Conservation (phyloP, 2,329 filamentous ascomycete genomes). For the Trichoderma arundinaceum region DNA sequence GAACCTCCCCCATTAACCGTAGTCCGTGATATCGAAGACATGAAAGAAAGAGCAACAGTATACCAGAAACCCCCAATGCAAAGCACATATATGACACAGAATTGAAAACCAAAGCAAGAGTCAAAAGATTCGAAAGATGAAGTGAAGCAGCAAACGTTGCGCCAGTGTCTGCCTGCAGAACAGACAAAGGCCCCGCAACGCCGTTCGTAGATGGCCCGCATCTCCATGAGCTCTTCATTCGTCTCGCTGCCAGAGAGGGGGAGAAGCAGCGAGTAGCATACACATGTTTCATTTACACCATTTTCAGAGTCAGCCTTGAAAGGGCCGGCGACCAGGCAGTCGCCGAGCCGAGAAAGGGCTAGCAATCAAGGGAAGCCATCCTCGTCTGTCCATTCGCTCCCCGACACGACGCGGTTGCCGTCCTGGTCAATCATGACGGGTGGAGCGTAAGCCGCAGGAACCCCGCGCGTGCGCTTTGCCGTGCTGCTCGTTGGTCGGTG, state of each 20-base stretch:
- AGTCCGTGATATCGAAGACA: slow-evolving; percentile 14
- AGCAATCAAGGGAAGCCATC: slow-evolving; percentile 52
- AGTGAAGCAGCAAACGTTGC: slow-evolving; percentile 13
- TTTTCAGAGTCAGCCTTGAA: not conserved
- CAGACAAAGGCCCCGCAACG: slow-evolving; percentile 6
- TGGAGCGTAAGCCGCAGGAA: slow-evolving; percentile 58
- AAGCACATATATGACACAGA: slow-evolving; percentile 28
- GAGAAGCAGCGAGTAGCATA: slow-evolving; percentile 13
- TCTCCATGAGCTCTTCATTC: slow-evolving; percentile 29
- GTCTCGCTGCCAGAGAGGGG: slow-evolving; percentile 4
- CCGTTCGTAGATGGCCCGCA: slow-evolving; percentile 32
- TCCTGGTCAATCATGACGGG: slow-evolving; percentile 61
- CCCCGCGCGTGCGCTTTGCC: slow-evolving; percentile 60
- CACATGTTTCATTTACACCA: slow-evolving; percentile 20
- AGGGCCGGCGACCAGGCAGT: not conserved
- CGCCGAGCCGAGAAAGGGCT: not conserved
- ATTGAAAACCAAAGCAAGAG: slow-evolving; percentile 1
- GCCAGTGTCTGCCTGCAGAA: slow-evolving; percentile 14
- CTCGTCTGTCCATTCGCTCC: slow-evolving; percentile 71
- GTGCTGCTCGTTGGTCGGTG: slow-evolving; percentile 52
- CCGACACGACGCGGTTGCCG: slow-evolving; percentile 66
- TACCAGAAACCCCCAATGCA: slow-evolving; percentile 1
- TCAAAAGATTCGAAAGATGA: not conserved
- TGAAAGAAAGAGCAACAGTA: not conserved
- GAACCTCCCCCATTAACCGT: slow-evolving; percentile 1